A percentile compares a stretch with the other conserved stretches of the same genome.
Evolutionary conservation across 164 flowering plant genomes (phyloP).

Genomic region (Piper betle): DNA sequence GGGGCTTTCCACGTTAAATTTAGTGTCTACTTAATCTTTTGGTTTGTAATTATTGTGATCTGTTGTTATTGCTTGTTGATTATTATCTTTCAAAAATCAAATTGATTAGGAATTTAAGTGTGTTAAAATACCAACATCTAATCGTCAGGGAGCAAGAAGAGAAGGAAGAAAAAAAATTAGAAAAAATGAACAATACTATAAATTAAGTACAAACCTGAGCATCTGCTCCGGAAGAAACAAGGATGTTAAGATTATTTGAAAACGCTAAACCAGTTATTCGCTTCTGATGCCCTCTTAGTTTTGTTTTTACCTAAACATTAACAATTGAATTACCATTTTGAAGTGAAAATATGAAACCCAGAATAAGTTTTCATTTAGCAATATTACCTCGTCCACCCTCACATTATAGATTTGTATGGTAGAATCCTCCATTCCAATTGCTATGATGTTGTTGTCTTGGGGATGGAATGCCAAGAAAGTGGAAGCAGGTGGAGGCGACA

Average conservation of each 20-base stretch:
- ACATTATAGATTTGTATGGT: constrained; percentile 27
- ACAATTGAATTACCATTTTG: neutral
- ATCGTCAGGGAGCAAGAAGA: neutral
- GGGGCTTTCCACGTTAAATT: too few species aligned
- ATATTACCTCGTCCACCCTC: neutral
- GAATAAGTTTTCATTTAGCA: neutral
- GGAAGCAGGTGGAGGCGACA: constrained; percentile 12
- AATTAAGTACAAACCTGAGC: constrained; percentile 39
- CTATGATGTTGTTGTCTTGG: constrained; percentile 59
- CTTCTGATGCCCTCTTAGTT: constrained; percentile 82
- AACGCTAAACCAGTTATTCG: constrained; percentile 85
- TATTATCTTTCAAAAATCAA: too few species aligned
- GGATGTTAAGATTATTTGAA: constrained; percentile 55
- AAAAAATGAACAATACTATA: too few species aligned
- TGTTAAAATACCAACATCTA: too few species aligned
- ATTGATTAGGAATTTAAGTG: too few species aligned
- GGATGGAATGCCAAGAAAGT: constrained; percentile 63
- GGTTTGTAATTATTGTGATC: too few species aligned
- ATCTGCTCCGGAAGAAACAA: constrained; percentile 94
- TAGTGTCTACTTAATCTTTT: too few species aligned
- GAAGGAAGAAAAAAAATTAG: neutral
- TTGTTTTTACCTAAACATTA: constrained; percentile 51
- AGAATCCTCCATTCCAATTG: constrained; percentile 62
- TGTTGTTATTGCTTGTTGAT: too few species aligned
- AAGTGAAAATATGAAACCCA: neutral